Percentiles rank a stretch among this genome's conserved stretches.
Conservation (phyloP, 192 early-diverging fungal species). For the Phlyctochytrium planicorne region DNA sequence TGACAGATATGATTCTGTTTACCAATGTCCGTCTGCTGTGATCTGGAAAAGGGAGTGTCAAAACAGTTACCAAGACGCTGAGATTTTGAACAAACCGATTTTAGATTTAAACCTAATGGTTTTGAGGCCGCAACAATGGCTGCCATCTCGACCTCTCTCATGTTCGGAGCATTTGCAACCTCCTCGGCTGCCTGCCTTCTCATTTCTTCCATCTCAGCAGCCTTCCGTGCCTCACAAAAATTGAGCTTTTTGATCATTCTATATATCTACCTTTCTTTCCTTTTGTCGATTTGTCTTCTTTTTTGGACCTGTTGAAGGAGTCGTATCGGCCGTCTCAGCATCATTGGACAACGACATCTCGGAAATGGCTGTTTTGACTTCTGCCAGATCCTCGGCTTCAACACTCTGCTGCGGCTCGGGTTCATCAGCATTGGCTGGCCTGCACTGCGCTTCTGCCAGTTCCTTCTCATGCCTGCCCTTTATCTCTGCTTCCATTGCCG, state of each 20-base stretch:
- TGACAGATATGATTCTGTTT: conserved; percentile 19
- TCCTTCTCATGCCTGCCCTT: conserved; percentile 63
- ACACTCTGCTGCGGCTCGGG: not conserved
- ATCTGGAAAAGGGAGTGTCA: no score
- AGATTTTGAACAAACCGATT: conserved; percentile 3
- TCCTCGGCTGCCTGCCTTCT: conserved; percentile 75
- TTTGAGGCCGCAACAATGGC: conserved; percentile 53
- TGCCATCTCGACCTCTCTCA: conserved; percentile 67
- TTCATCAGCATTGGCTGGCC: no score
- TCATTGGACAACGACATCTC: conserved; percentile 2
- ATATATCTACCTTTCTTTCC: not conserved
- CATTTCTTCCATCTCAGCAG: conserved; percentile 68
- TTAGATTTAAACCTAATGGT: not conserved
- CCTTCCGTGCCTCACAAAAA: conserved; percentile 59
- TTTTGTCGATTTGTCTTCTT: conserved; percentile 1
- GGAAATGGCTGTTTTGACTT: conserved; percentile 3
- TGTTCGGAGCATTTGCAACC: conserved; percentile 71
- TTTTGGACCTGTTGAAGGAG: not conserved
- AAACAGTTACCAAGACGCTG: not conserved
- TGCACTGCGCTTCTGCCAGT: conserved; percentile 43
- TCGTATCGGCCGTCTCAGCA: not conserved
- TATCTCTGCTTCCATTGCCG: conserved; percentile 63
- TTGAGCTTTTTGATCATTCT: no score
- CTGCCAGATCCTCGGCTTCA: not conserved
- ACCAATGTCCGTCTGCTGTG: conserved; percentile 90